Percentiles rank a stretch among this genome's conserved stretches.
phyloP scores from a whole-genome alignment of 2,329 filamentous ascomycete species.

The Neocucurbitaria cava region DNA sequence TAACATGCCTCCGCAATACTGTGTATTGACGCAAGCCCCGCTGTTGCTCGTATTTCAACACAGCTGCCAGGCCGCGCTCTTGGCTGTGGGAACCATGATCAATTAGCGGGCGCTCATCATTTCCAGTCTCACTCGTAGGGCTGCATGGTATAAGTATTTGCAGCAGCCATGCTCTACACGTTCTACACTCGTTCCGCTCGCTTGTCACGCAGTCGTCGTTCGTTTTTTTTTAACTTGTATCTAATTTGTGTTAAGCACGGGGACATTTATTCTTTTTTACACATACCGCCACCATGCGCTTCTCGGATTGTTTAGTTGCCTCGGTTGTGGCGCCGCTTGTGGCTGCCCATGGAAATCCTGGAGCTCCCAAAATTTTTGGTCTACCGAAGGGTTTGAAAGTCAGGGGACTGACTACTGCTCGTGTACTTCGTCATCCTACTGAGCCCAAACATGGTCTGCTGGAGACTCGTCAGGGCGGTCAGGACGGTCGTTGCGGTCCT shows the following conservation, averaged over 20 bases:
- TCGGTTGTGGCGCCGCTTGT: constrained; percentile 39
- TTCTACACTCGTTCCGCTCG: constrained; percentile 8
- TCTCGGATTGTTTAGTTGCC: constrained; percentile 32
- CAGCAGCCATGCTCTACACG: not conserved
- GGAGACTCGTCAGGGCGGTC: constrained; percentile 43
- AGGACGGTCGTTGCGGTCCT: constrained; percentile 44
- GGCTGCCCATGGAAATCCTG: constrained; percentile 38
- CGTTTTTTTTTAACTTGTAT: not conserved
- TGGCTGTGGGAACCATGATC: constrained; percentile 8
- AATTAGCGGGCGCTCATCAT: constrained; percentile 3
- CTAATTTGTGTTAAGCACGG: too few relatives aligned
- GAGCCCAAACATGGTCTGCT: constrained; percentile 24
- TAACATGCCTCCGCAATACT: not conserved
- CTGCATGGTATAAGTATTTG: constrained; percentile 14
- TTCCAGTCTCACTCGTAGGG: constrained; percentile 4
- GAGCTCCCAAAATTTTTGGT: constrained; percentile 21
- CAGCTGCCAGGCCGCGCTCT: constrained; percentile 6
- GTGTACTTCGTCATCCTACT: constrained; percentile 21
- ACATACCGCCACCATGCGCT: too few relatives aligned
- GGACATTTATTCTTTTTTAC: too few relatives aligned
- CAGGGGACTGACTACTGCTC: not conserved
- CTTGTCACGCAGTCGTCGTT: constrained; percentile 1
- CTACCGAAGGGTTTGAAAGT: not conserved
- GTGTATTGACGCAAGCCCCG: not conserved
- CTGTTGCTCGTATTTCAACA: constrained; percentile 5